Conservation (phyloP, 805 yeast genomes). For the Wickerhamiella parazyma region DNA sequence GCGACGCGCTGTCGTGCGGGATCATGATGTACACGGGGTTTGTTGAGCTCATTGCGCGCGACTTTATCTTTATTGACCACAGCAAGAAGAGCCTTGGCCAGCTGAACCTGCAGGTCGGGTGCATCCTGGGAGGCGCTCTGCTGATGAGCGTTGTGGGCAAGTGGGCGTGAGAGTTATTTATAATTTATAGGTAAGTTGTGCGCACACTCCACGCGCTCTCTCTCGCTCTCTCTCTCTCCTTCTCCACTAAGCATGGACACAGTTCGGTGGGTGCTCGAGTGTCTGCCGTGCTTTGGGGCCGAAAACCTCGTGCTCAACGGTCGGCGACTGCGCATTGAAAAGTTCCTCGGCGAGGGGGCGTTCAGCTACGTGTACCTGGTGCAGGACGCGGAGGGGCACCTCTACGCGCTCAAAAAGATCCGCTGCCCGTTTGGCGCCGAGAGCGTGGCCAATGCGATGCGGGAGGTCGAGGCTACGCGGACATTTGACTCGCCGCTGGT, state of each 20-base stretch:
- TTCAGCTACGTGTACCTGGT: conserved; percentile 79
- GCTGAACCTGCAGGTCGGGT: conserved; percentile 30
- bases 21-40: conserved; percentile 57
- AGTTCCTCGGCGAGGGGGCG: conserved; percentile 82
- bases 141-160: conserved; percentile 62
- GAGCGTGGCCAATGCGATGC: conserved; percentile 58
- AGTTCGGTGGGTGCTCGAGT: conserved; percentile 1
- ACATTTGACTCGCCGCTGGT: conserved; percentile 55
- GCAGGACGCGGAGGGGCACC: conserved; percentile 31
- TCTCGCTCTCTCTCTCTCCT: too few species aligned
- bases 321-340: conserved; percentile 45
- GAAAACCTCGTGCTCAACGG: conserved; percentile 35
- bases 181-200: too few species aligned
- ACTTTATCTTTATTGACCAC: conserved; percentile 39
- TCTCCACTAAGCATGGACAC: not conserved
- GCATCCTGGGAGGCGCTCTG: conserved; percentile 44
- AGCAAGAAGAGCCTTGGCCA: conserved; percentile 31
- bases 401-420: conserved; percentile 71
- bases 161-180: conserved; percentile 40
- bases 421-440: conserved; percentile 78
- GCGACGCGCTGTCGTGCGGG: conserved; percentile 62
- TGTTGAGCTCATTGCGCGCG: conserved; percentile 65
- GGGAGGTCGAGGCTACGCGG: conserved; percentile 63
- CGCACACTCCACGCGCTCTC: too few species aligned
- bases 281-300: conserved; percentile 4